Conservation (phyloP, 2,329 filamentous ascomycete species). For the Fusarium austroafricanum region DNA sequence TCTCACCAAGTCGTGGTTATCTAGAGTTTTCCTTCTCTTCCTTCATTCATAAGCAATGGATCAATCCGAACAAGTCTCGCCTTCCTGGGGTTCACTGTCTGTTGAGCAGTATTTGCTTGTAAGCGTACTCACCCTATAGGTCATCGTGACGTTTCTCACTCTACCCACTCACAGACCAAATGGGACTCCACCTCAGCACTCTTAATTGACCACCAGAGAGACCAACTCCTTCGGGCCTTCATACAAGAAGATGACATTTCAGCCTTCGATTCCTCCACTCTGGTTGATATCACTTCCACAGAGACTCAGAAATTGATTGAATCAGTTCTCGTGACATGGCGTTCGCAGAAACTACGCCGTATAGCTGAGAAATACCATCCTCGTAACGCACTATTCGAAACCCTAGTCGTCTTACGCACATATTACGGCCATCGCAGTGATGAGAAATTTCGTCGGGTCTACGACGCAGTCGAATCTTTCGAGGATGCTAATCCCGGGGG, state of each 20-base stretch:
- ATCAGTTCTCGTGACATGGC: background rate
- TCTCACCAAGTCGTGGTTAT: background rate
- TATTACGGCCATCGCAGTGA: background rate
- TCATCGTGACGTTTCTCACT: background rate
- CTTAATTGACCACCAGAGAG: background rate
- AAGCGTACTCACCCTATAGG: background rate
- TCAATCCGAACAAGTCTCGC: accelerated
- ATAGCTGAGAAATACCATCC: background rate
- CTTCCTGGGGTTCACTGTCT: background rate
- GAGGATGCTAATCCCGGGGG: background rate
- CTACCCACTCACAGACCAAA: background rate
- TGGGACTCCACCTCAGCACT: background rate
- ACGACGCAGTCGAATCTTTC: background rate
- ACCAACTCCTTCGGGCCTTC: background rate
- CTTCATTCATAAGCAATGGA: background rate
- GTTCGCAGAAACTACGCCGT: background rate
- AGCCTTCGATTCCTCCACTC: background rate
- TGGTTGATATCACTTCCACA: accelerated
- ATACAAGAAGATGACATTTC: background rate
- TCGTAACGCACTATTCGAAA: background rate
- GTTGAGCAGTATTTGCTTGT: background rate
- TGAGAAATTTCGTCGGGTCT: background rate
- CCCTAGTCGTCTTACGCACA: background rate
- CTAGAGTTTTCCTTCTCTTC: background rate
- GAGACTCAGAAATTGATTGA: background rate